Evolutionary conservation across 176 grass and related monocot genomes (phyloP), one percentile per base, ranked within the genome.

Genomic region (Poa annua): DNA sequence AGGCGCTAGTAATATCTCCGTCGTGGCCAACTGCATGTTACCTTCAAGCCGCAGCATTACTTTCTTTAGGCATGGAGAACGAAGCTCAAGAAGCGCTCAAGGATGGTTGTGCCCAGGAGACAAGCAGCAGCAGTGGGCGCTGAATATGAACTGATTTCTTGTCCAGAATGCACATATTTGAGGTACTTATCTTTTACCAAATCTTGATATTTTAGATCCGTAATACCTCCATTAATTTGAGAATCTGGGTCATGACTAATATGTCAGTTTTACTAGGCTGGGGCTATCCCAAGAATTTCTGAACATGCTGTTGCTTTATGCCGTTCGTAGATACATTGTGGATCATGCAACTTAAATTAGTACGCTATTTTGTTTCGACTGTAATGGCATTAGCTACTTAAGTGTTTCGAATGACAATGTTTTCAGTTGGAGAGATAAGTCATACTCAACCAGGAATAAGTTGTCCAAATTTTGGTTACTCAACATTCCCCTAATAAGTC

Each of bases 11-110:
- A 76, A 93, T 96, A 84, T 98, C 91, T 66, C 96, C 96, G 0
- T 85, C 87, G 33, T 96, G 93, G 96, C 60, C 96, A 6, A 98
- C 93, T 48, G 96, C 92, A 83, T 93, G 90, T 79, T 98, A 98
- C 89, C 96, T 98, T 77, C 96, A 98, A 67, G 91, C 93, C 19
- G 90, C 93, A 38, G 91, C 93, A 0, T 75, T 98, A 67, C 61
- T 98, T 73, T 76, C 91, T 81, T 81, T 89, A 82, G 89, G 85
- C 41, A 96, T 92, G 93, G 96, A 96, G 69, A 93, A 95, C 68
- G 96, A 96, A 86, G 96, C 92, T 82, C 85, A 84, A 68, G 96
- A 96, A 90, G 80, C 91, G 47, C 85, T 98, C 20, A 96, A 86
- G 71, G 96, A 98, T 82, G 96, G 96, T 60, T 95, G 75, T 80